Evolutionary conservation across 2,329 filamentous ascomycete genomes (phyloP).

Genomic region (Nothophaeocryptopus gaeumannii): DNA sequence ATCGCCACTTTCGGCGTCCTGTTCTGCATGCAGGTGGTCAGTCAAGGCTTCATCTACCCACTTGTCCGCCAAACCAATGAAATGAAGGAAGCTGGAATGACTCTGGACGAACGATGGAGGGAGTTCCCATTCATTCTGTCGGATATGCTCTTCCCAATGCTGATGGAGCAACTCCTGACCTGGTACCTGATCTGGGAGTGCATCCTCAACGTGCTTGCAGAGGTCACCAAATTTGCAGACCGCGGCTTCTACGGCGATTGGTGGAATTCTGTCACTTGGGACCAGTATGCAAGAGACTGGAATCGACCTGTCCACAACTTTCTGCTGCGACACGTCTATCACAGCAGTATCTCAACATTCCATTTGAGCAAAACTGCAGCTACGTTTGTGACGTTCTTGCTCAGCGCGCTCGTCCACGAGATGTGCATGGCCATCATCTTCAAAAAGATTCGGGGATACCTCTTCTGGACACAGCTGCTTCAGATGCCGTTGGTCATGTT

Average conservation of each 20-base stretch:
- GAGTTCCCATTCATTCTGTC: conserved; percentile 73
- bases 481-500: conserved; percentile 69
- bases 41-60: conserved; percentile 74
- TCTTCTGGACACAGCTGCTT: conserved; percentile 69
- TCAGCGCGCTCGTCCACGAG: conserved; percentile 70
- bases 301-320: conserved; percentile 79
- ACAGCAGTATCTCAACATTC: conserved; percentile 71
- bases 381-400: conserved; percentile 71
- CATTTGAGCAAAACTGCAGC: conserved; percentile 67
- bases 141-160: conserved; percentile 73
- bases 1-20: conserved; percentile 69
- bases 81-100: conserved; percentile 65
- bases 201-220: conserved; percentile 68
- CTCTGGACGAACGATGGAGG: conserved; percentile 58
- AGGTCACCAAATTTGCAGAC: conserved; percentile 74
- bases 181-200: conserved; percentile 80
- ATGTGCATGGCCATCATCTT: conserved; percentile 79
- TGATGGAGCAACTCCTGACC: conserved; percentile 72
- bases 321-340: conserved; percentile 74
- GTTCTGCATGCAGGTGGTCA: conserved; percentile 75
- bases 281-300: conserved; percentile 78
- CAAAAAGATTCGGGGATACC: conserved; percentile 71
- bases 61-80: conserved; percentile 64
- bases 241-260: conserved; percentile 27
- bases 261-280: conserved; percentile 59